Evolutionary conservation across 371 early-diverging fungal genomes (phyloP).

Genomic region (Circinella minor): DNA sequence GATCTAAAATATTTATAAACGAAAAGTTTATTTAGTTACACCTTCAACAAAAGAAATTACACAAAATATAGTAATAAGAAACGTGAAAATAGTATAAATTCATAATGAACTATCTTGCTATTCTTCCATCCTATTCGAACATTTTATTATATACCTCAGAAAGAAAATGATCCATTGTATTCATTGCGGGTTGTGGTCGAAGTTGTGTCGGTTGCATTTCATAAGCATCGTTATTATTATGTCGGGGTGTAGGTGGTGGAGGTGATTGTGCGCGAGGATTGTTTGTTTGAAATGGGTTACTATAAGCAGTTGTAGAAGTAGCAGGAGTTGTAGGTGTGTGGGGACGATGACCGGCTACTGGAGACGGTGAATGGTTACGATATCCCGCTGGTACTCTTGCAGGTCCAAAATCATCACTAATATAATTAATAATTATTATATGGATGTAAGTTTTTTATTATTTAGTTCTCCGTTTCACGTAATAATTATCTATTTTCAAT

Average conservation of each 20-base stretch:
- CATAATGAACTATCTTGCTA: no score
- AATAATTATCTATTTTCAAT: no score
- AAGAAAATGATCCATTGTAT: conserved; percentile 41
- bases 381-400: conserved; percentile 31
- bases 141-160: conserved; percentile 24
- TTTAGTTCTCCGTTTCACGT: no score
- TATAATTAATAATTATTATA: no score
- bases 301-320: not conserved
- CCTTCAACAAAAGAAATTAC: not conserved
- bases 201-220: conserved; percentile 13
- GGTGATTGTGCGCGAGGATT: conserved; percentile 7
- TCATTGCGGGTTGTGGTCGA: conserved; percentile 16
- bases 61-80: not conserved
- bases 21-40: not conserved
- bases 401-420: conserved; percentile 38
- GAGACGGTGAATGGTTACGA: conserved; percentile 14
- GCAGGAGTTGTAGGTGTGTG: not conserved
- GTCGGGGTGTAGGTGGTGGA: conserved; percentile 19
- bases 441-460: no score
- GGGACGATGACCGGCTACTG: not conserved
- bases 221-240: conserved; percentile 11
- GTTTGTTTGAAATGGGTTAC: not conserved
- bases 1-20: conserved; percentile 22
- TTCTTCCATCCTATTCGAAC: no score
- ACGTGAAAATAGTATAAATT: not conserved